Evolutionary conservation across 176 grass and related monocot species (phyloP).

Genomic region (bread wheat (Triticum aestivum)): DNA sequence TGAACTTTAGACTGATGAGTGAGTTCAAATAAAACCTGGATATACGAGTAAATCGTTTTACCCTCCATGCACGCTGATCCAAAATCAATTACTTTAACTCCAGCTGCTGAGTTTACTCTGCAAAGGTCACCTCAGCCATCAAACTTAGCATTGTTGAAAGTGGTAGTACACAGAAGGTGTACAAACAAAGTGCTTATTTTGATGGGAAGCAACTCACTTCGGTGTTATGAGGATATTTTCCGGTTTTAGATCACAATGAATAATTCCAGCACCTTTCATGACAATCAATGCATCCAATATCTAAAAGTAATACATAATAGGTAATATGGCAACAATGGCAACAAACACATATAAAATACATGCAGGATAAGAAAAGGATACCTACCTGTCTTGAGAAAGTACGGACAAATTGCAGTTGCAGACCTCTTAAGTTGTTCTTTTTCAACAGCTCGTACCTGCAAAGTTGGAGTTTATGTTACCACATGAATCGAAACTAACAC

Average conservation of each 20-base stretch:
- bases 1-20: constrained; percentile 21
- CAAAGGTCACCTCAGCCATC: constrained; percentile 36
- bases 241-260: constrained; percentile 99
- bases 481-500: constrained; percentile 15
- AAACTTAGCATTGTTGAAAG: constrained; percentile 34
- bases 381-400: constrained; percentile 91
- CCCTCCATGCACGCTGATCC: constrained; percentile 97
- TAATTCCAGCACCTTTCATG: constrained; percentile 97
- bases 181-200: constrained; percentile 26
- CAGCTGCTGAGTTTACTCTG: constrained; percentile 83
- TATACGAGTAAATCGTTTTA: constrained; percentile 93
- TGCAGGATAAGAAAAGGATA: constrained; percentile 24
- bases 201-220: constrained; percentile 52
- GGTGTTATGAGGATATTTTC: constrained; percentile 97
- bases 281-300: constrained; percentile 92
- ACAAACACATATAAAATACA: constrained; percentile 23
- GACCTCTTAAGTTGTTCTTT: constrained; percentile 85
- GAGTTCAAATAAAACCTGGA: constrained; percentile 71
- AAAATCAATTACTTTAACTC: constrained; percentile 99
- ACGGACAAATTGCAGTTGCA: constrained; percentile 79
- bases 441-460: constrained; percentile 89
- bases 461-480: constrained; percentile 18
- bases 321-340: constrained; percentile 24
- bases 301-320: constrained; percentile 39
- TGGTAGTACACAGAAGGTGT: neutral